Conservation (phyloP, 371 early-diverging fungal species). For the Mucor circinelloides region DNA sequence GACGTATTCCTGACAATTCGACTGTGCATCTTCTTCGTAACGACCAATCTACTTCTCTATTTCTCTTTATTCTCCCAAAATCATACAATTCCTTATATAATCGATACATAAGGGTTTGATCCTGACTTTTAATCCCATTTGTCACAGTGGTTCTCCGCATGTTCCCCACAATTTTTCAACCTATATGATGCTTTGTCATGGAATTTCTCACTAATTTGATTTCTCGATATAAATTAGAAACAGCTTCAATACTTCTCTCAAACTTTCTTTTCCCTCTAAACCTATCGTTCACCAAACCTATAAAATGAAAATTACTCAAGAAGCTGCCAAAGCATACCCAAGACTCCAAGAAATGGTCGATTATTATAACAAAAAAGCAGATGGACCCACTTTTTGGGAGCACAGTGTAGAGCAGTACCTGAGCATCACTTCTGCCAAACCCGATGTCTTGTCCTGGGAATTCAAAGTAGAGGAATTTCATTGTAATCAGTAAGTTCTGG, state of each 20-base stretch:
- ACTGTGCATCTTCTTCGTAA: too few relatives aligned
- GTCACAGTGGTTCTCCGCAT: neutral
- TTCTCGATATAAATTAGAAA: neutral
- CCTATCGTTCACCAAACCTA: neutral
- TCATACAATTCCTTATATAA: too few relatives aligned
- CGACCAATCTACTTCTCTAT: too few relatives aligned
- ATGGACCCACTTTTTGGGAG: slow-evolving; percentile 13
- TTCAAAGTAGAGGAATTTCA: slow-evolving; percentile 34
- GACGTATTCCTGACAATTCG: too few relatives aligned
- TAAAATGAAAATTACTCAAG: slow-evolving; percentile 16
- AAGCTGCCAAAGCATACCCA: slow-evolving; percentile 16
- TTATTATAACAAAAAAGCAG: neutral
- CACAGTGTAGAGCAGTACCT: neutral
- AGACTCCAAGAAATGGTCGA: neutral
- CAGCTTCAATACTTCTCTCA: neutral
- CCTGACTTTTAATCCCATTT: neutral
- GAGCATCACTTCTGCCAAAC: slow-evolving; percentile 14
- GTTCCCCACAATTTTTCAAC: neutral
- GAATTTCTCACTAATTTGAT: slow-evolving; percentile 7
- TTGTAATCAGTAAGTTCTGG: slow-evolving; percentile 32
- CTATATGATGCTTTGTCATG: neutral
- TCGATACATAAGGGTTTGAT: neutral
- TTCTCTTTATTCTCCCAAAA: too few relatives aligned
- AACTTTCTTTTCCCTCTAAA: neutral
- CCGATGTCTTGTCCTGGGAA: slow-evolving; percentile 38